These are phyloP conservation scores for Tremella fuciformis DNA, from an alignment of 768 basidiomycete species.

Conservation along the genomic window DNA sequence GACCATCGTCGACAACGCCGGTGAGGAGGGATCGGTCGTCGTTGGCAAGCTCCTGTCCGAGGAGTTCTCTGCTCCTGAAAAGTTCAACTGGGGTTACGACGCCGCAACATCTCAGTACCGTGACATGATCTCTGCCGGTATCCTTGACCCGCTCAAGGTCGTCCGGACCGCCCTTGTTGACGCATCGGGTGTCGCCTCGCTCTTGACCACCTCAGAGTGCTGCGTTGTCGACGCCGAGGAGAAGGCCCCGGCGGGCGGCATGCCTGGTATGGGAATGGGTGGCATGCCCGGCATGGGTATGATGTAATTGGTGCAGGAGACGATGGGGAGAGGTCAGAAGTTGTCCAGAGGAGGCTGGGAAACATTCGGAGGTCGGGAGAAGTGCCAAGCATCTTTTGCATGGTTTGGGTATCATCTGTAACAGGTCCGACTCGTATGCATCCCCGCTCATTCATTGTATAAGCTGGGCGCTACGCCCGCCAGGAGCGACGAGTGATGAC, in stretches of 20 bases:
- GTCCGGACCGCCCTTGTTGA: conserved; percentile 89
- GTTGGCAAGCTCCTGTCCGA: conserved; percentile 71
- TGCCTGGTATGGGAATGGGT: conserved; percentile 59
- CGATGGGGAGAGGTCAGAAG: background rate
- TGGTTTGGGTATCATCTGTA: conserved; percentile 3
- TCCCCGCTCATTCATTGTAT: background rate
- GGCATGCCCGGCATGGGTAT: conserved; percentile 56
- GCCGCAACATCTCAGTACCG: conserved; percentile 87
- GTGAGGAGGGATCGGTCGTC: conserved; percentile 89
- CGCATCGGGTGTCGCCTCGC: conserved; percentile 84
- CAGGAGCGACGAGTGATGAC: background rate
- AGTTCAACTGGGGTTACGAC: conserved; percentile 87
- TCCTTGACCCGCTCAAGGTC: conserved; percentile 94
- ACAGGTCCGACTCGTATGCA: background rate
- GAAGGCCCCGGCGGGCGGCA: conserved; percentile 65
- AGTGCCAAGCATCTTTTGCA: conserved; percentile 1
- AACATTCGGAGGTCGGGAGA: background rate
- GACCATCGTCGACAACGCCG: conserved; percentile 88
- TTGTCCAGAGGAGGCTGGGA: background rate
- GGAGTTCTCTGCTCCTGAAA: conserved; percentile 53
- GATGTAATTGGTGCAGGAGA: conserved; percentile 26
- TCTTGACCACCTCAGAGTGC: conserved; percentile 89
- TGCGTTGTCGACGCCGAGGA: conserved; percentile 83
- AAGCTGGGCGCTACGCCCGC: background rate
- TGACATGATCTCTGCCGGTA: conserved; percentile 91